Conservation (phyloP, 495 filamentous ascomycete species). For the Aspergillus biplanus region DNA sequence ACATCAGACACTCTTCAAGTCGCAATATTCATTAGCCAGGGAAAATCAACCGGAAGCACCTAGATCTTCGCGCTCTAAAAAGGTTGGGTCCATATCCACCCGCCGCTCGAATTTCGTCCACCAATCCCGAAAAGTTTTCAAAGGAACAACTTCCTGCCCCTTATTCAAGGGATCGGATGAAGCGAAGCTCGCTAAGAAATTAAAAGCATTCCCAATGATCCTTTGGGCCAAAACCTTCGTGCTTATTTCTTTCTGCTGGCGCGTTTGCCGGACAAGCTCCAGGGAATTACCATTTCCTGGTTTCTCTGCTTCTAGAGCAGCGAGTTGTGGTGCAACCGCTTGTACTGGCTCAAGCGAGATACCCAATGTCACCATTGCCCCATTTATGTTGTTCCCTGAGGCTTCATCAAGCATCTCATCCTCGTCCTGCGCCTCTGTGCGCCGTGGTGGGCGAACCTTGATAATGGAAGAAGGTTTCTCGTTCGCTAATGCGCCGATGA, state of each 20-base stretch:
- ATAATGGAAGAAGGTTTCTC: constrained; percentile 92
- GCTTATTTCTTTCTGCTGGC: constrained; percentile 45
- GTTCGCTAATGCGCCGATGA: constrained; percentile 85
- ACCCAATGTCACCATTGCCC: constrained; percentile 67
- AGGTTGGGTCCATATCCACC: constrained; percentile 82
- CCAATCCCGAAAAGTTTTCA: constrained; percentile 94
- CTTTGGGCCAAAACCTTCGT: constrained; percentile 84
- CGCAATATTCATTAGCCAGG: neutral
- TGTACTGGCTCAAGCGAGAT: constrained; percentile 78
- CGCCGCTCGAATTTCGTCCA: constrained; percentile 95
- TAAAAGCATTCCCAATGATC: constrained; percentile 97
- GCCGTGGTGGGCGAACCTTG: constrained; percentile 52
- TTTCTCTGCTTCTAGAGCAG: constrained; percentile 53
- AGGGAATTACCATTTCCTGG: constrained; percentile 25
- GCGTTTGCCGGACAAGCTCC: constrained; percentile 35
- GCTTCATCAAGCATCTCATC: constrained; percentile 53
- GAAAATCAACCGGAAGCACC: constrained; percentile 25
- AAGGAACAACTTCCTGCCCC: constrained; percentile 80
- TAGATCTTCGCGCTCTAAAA: constrained; percentile 79
- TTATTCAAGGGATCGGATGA: constrained; percentile 45
- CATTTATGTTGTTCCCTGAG: constrained; percentile 13
- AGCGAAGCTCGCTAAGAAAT: constrained; percentile 90
- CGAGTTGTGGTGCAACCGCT: constrained; percentile 70
- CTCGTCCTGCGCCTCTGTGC: constrained; percentile 38
- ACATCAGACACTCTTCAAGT: neutral